Evolutionary conservation across 2,329 filamentous ascomycete genomes (phyloP).

Genomic region (Camillea tinctor): DNA sequence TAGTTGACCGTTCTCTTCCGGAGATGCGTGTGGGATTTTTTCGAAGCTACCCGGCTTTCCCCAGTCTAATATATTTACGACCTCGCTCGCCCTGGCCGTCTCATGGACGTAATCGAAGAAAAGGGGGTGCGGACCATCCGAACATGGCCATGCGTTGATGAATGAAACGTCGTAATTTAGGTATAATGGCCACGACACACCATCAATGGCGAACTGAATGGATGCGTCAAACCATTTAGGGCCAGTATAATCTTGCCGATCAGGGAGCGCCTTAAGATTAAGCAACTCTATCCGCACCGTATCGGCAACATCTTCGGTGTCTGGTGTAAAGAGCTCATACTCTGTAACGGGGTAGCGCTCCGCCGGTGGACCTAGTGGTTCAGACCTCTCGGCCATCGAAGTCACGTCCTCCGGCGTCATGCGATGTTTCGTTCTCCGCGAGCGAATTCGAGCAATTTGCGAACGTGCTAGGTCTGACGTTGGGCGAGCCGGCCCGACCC

Average conservation of each 20-base stretch:
- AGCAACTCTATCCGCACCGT: slow-evolving; percentile 69
- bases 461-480: slow-evolving; percentile 65
- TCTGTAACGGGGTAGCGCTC: slow-evolving; percentile 64
- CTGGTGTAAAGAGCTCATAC: slow-evolving; percentile 61
- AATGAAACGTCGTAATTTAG: slow-evolving; percentile 66
- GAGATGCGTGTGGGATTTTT: slow-evolving; percentile 22
- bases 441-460: slow-evolving; percentile 68
- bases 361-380: slow-evolving; percentile 65
- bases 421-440: slow-evolving; percentile 55
- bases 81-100: slow-evolving; percentile 59
- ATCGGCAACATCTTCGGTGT: slow-evolving; percentile 58
- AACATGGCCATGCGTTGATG: slow-evolving; percentile 63
- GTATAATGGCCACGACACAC: slow-evolving; percentile 61
- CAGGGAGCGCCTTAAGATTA: slow-evolving; percentile 50
- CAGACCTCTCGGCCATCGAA: slow-evolving; percentile 65
- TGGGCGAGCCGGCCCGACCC: slow-evolving; percentile 71
- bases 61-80: slow-evolving; percentile 68
- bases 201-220: slow-evolving; percentile 63
- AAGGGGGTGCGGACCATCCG: slow-evolving; percentile 63
- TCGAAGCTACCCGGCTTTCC: slow-evolving; percentile 39
- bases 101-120: slow-evolving; percentile 70
- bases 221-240: slow-evolving; percentile 59
- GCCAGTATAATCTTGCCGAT: slow-evolving; percentile 24
- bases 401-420: slow-evolving; percentile 60
- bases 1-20: slow-evolving; percentile 21